Conservation (phyloP, 2,329 filamentous ascomycete species). For the Phyllosticta citriasiana region DNA sequence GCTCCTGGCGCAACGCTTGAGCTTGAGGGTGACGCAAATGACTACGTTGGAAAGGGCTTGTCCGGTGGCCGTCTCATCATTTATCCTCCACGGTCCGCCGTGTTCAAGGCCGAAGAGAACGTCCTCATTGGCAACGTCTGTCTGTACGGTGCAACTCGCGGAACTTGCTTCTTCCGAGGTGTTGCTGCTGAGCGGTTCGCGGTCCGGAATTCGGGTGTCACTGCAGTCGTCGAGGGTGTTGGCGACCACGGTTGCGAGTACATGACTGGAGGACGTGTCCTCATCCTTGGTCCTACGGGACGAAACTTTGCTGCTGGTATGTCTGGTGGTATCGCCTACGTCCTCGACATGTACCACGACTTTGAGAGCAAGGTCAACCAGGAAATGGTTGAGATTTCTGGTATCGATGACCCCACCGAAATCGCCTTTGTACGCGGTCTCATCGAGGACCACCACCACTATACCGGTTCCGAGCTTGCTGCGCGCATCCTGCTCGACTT, state of each 20-base stretch:
- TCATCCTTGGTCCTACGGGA: conserved; percentile 79
- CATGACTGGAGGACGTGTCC: conserved; percentile 91
- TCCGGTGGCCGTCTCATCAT: conserved; percentile 89
- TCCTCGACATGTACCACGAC: conserved; percentile 81
- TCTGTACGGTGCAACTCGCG: conserved; percentile 84
- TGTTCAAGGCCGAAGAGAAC: conserved; percentile 95
- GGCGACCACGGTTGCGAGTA: conserved; percentile 97
- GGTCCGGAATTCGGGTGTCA: conserved; percentile 91
- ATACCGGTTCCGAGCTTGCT: conserved; percentile 90
- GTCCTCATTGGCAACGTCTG: conserved; percentile 89
- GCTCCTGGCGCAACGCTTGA: conserved; percentile 90
- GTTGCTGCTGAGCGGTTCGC: conserved; percentile 93
- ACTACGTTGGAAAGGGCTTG: conserved; percentile 93
- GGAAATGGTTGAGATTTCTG: conserved; percentile 90
- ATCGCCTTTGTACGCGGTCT: conserved; percentile 84
- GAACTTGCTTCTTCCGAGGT: conserved; percentile 94
- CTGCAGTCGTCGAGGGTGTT: conserved; percentile 89
- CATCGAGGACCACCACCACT: conserved; percentile 95
- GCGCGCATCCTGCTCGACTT: conserved; percentile 93
- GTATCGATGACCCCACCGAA: conserved; percentile 74
- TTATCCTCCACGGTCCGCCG: conserved; percentile 80
- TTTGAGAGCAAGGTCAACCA: conserved; percentile 90
- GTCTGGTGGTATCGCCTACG: conserved; percentile 94
- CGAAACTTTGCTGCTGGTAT: conserved; percentile 98
- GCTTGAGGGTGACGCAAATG: conserved; percentile 90